Evolutionary conservation across 2,329 filamentous ascomycete species (phyloP).

Genomic region (Cladosporium colombiae): DNA sequence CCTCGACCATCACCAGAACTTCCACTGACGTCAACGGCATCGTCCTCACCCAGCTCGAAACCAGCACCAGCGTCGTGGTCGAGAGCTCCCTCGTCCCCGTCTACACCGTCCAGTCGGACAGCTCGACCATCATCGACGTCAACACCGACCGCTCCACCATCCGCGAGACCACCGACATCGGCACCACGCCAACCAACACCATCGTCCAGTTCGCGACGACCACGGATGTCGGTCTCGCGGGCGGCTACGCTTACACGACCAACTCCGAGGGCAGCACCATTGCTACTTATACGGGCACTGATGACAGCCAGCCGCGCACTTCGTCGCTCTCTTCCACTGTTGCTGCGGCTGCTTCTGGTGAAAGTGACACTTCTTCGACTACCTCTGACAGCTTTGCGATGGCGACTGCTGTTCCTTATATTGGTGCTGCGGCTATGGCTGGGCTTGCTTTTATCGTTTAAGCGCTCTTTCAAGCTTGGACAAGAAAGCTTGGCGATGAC

Average conservation of each 20-base stretch:
- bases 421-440: slow-evolving; percentile 21
- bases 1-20: neutral
- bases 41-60: slow-evolving; percentile 16
- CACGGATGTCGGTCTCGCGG: slow-evolving; percentile 21
- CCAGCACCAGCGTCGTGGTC: slow-evolving; percentile 19
- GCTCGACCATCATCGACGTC: slow-evolving; percentile 18
- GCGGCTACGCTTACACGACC: slow-evolving; percentile 23
- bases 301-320: slow-evolving; percentile 14
- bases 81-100: slow-evolving; percentile 22
- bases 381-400: slow-evolving; percentile 5
- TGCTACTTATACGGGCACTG: slow-evolving; percentile 19
- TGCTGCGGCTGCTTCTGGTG: neutral
- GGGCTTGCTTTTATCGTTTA: slow-evolving; percentile 15
- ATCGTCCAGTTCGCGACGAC: slow-evolving; percentile 18
- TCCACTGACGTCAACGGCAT: slow-evolving; percentile 19
- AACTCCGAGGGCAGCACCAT: slow-evolving; percentile 9
- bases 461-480: neutral
- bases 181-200: slow-evolving; percentile 22
- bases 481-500: neutral
- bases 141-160: slow-evolving; percentile 15
- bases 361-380: neutral
- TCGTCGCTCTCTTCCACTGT: neutral
- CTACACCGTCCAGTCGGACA: slow-evolving; percentile 17
- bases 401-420: slow-evolving; percentile 18
- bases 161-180: slow-evolving; percentile 19